Evolutionary conservation across 176 grass and related monocot genomes (phyloP).

Genomic region (Carex cristatella): DNA sequence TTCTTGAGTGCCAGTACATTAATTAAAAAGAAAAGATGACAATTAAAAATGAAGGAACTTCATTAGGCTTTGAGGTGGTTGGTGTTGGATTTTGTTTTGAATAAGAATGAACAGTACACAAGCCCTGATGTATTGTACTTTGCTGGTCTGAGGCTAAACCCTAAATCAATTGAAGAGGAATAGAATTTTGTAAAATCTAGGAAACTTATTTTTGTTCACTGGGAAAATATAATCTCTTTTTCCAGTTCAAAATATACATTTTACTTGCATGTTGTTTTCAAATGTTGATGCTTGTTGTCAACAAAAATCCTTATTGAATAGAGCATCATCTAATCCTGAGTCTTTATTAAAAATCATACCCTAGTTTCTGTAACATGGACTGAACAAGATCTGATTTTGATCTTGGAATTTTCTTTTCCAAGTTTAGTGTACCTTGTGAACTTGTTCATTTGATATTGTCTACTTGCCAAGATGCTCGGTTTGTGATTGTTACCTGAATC

Average conservation of each 20-base stretch:
- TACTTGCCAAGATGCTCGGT: no score
- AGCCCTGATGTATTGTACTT: neutral
- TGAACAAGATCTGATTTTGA: neutral
- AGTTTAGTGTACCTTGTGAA: no score
- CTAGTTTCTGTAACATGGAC: neutral
- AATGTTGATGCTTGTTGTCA: neutral
- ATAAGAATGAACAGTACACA: neutral
- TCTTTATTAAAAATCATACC: neutral
- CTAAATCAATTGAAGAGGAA: neutral
- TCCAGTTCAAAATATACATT: neutral
- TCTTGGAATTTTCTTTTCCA: no score
- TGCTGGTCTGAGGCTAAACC: neutral
- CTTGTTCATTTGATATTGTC: no score
- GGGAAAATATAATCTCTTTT: neutral
- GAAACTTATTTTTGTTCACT: neutral
- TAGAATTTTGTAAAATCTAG: neutral
- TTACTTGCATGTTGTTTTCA: neutral
- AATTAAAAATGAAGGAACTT: neutral
- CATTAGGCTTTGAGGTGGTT: neutral
- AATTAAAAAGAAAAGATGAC: constrained; percentile 61
- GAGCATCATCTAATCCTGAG: no score
- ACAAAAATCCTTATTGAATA: neutral
- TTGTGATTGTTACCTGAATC: no score
- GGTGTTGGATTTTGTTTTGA: neutral
- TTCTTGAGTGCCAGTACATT: constrained; percentile 93